Conservation (phyloP, 164 flowering plant genomes). For the Piper longum region DNA sequence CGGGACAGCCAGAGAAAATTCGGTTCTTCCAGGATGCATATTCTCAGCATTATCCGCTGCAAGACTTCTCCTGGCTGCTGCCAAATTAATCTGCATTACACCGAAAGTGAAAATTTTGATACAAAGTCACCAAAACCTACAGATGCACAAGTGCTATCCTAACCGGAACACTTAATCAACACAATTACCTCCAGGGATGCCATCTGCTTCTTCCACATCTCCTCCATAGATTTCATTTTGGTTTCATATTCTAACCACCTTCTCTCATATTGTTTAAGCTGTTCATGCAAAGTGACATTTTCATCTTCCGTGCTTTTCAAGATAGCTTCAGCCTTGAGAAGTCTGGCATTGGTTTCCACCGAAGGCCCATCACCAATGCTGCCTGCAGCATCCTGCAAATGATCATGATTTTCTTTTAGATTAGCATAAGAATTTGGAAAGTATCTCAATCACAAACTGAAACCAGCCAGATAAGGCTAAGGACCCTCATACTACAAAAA, state of each 20-base stretch:
- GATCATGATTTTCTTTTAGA: not conserved
- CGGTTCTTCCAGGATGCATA: constrained; percentile 30
- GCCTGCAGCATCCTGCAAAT: constrained; percentile 20
- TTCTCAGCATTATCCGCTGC: constrained; percentile 23
- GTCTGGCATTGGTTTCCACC: constrained; percentile 47
- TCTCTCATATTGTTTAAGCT: constrained; percentile 37
- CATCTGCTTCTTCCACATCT: constrained; percentile 76
- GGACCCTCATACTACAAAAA: not conserved
- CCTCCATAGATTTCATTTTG: constrained; percentile 80
- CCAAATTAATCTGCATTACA: constrained; percentile 51
- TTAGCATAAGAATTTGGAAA: not conserved
- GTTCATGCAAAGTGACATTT: constrained; percentile 45
- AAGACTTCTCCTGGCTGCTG: constrained; percentile 58
- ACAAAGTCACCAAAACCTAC: not conserved
- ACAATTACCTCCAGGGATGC: constrained; percentile 59
- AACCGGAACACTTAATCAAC: not conserved
- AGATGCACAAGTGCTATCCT: not conserved
- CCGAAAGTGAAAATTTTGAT: too few relatives aligned
- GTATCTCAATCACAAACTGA: not conserved
- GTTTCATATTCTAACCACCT: constrained; percentile 70
- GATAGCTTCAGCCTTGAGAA: constrained; percentile 51
- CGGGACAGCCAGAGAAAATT: constrained; percentile 30
- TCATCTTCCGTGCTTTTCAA: constrained; percentile 60
- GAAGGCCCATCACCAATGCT: constrained; percentile 1
- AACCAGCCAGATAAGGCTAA: not conserved